These are phyloP conservation scores for Flaveria linearis DNA, from an alignment of 129 eudicot species.

Conservation along the genomic window DNA sequence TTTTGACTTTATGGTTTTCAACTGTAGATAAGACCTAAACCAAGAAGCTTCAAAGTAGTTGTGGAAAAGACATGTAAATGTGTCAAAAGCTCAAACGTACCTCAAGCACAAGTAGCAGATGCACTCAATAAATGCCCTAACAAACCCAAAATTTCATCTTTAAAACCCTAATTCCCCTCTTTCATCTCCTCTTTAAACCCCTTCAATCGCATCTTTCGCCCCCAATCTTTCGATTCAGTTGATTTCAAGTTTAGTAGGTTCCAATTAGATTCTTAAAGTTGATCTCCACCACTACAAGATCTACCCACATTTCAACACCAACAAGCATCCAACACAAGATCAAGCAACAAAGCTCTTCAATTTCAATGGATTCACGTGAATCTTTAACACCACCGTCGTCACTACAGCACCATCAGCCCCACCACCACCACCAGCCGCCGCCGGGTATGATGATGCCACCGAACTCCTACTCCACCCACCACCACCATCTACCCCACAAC, in stretches of 20 bases:
- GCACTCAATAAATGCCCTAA: conserved; percentile 35
- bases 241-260: not conserved
- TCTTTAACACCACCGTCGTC: conserved; percentile 37
- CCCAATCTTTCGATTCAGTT: conserved; percentile 4
- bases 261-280: conserved; percentile 23
- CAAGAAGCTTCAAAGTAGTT: conserved; percentile 21
- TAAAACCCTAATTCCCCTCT: conserved; percentile 33
- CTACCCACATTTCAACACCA: conserved; percentile 21
- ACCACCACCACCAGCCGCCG: conserved; percentile 35
- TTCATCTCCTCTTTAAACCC: conserved; percentile 17
- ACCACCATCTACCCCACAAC: conserved; percentile 37
- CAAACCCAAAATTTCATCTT: conserved; percentile 30
- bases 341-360: not conserved
- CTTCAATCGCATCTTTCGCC: conserved; percentile 10
- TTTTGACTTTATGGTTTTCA: conserved; percentile 9
- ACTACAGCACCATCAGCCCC: conserved; percentile 43
- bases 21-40: conserved; percentile 20
- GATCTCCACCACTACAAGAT: conserved; percentile 16
- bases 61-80: conserved; percentile 12
- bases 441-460: conserved; percentile 48
- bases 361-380: conserved; percentile 57
- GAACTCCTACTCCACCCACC: conserved; percentile 29
- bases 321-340: not conserved
- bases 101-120: conserved; percentile 32
- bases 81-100: conserved; percentile 10